Evolutionary conservation across 257 asterid species (phyloP).

Genomic region (Przewalskia tangutica): DNA sequence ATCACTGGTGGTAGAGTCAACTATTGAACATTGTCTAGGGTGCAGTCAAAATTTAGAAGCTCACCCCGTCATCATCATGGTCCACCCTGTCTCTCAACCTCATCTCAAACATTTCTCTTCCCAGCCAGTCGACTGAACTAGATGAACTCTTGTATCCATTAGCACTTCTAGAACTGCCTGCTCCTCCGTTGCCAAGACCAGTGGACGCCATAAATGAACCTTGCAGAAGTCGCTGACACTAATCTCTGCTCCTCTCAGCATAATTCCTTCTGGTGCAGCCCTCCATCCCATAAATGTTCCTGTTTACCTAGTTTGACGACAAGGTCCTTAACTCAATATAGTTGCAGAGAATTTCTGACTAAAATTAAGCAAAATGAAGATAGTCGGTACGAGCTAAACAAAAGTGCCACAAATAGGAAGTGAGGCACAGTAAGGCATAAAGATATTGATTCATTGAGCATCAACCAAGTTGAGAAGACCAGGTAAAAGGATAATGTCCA

Average conservation of each 20-base stretch:
- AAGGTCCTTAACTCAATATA: constrained; percentile 6
- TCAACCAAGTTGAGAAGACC: neutral
- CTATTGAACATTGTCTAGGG: neutral
- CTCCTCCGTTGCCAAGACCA: constrained; percentile 38
- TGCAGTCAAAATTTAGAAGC: constrained; percentile 11
- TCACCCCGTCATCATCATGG: constrained; percentile 73
- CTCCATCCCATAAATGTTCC: constrained; percentile 31
- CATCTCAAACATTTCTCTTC: constrained; percentile 93
- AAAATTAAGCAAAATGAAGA: neutral
- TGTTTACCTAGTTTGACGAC: constrained; percentile 27
- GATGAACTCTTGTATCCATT: constrained; percentile 65
- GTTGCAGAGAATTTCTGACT: neutral
- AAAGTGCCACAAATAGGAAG: neutral
- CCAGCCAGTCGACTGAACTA: constrained; percentile 95
- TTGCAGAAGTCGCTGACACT: constrained; percentile 6
- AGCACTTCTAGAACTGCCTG: constrained; percentile 37
- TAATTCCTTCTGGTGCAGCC: constrained; percentile 15
- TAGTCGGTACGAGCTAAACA: neutral
- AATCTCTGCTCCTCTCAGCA: constrained; percentile 10
- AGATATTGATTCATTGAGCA: neutral
- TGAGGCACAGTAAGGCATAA: neutral
- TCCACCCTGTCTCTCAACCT: constrained; percentile 76
- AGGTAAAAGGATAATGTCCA: neutral
- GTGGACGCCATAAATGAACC: constrained; percentile 28
- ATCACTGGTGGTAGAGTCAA: neutral